Conservation (phyloP, 441 rosid species). For the Gossypium trilobum region DNA sequence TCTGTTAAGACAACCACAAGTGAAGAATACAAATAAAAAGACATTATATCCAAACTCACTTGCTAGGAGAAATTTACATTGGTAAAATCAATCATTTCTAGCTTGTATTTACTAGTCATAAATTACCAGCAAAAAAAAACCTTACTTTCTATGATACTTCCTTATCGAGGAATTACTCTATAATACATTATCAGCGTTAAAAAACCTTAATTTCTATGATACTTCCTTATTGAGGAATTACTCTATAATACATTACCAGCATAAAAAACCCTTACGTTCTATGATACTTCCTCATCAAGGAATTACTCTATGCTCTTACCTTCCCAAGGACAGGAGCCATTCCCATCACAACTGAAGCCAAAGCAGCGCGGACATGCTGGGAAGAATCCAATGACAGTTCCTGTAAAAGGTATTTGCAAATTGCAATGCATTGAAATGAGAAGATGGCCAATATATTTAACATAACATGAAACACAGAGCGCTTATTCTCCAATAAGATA, state of each 20-base stretch:
- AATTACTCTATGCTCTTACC: slow-evolving; percentile 32
- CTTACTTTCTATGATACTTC: not conserved
- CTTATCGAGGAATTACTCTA: not conserved
- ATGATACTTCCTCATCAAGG: not conserved
- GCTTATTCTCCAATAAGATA: not conserved
- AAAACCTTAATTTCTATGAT: not conserved
- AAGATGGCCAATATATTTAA: slow-evolving; percentile 6
- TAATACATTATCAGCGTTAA: not conserved
- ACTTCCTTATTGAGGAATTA: not conserved
- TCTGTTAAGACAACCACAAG: not conserved
- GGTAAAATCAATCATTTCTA: not conserved
- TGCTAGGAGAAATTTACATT: not conserved
- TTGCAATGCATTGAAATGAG: slow-evolving; percentile 11
- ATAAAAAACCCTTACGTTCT: not conserved
- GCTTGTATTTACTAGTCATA: not conserved
- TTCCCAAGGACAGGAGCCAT: slow-evolving; percentile 95
- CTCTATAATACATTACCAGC: not conserved
- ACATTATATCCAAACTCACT: not conserved
- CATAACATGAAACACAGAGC: not conserved
- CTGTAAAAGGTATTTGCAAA: slow-evolving; percentile 29
- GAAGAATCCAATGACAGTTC: slow-evolving; percentile 92
- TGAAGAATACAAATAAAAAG: not conserved
- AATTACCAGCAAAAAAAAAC: not conserved
- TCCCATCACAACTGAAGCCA: slow-evolving; percentile 97
- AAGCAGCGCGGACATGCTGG: slow-evolving; percentile 90